Percentiles rank a stretch among this genome's conserved stretches.
phyloP scores from a whole-genome alignment of 2,329 filamentous ascomycete genomes.

The Furcasterigmium furcatum region DNA sequence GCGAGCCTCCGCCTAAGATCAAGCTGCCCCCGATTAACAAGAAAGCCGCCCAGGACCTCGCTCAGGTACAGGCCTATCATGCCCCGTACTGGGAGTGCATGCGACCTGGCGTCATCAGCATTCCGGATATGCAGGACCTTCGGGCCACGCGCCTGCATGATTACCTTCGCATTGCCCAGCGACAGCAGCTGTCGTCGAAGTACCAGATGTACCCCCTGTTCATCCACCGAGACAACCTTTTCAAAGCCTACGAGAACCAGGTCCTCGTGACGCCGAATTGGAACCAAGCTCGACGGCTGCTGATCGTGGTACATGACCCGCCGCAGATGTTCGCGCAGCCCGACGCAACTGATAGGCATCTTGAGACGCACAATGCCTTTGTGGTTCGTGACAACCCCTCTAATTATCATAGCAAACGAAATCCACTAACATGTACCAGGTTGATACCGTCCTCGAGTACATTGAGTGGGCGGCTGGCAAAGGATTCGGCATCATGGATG shows the following conservation, averaged over 20 bases:
- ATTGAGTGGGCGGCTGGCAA: constrained; percentile 79
- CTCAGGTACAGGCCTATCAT: constrained; percentile 57
- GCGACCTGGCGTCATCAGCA: constrained; percentile 61
- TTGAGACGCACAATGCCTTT: constrained; percentile 84
- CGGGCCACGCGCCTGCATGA: constrained; percentile 69
- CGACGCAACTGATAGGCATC: constrained; percentile 65
- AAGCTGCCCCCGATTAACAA: constrained; percentile 53
- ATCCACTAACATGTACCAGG: constrained; percentile 42
- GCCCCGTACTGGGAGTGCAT: constrained; percentile 85
- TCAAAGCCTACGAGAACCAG: constrained; percentile 80
- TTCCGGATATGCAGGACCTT: constrained; percentile 47
- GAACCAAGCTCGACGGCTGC: constrained; percentile 60
- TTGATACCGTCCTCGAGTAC: constrained; percentile 77
- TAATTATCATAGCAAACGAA: not conserved
- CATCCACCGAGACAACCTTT: constrained; percentile 70
- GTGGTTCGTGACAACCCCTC: constrained; percentile 58
- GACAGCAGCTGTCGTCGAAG: constrained; percentile 65
- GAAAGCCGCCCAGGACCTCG: constrained; percentile 53
- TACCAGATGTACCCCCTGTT: constrained; percentile 77
- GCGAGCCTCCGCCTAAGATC: constrained; percentile 75
- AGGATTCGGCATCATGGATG: constrained; percentile 81
- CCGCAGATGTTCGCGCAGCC: constrained; percentile 67
- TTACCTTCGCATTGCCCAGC: constrained; percentile 74
- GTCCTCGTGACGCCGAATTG: constrained; percentile 77
- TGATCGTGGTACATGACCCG: constrained; percentile 91